phyloP scores from a whole-genome alignment of 169 alveolate species.

The Plasmodium ovale region DNA sequence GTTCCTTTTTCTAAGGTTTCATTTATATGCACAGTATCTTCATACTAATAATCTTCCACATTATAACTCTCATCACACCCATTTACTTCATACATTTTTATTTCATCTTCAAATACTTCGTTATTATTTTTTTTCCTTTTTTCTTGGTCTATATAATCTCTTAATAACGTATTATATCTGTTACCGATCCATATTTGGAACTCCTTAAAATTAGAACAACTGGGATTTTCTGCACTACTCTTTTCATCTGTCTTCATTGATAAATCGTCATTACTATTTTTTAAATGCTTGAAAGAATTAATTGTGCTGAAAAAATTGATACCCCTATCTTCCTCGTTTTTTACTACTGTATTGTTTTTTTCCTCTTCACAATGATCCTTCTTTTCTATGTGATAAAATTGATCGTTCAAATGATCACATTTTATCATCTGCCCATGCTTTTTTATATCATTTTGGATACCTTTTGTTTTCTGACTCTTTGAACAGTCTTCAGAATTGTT shows the following conservation, averaged over 20 bases:
- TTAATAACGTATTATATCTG: conserved; percentile 34
- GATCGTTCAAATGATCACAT: not conserved
- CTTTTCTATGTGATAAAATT: not conserved
- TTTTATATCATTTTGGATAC: not conserved
- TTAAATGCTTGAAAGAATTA: not conserved
- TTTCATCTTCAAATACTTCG: conserved; percentile 58
- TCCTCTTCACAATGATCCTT: not conserved
- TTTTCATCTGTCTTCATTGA: not conserved
- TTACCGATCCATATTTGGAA: conserved; percentile 31
- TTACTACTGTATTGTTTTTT: not conserved
- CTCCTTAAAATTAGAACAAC: conserved; percentile 4
- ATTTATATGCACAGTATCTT: not conserved
- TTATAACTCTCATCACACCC: not conserved
- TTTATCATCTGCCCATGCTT: not conserved
- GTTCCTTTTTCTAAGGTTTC: conserved; percentile 10
- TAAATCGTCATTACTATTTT: not conserved
- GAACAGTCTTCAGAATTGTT: not conserved
- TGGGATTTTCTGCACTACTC: not conserved
- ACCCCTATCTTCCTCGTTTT: conserved; percentile 16
- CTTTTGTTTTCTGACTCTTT: not conserved
- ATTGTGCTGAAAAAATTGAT: not conserved
- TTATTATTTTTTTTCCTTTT: conserved; percentile 36
- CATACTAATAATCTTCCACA: conserved; percentile 3
- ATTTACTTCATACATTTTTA: conserved; percentile 32
- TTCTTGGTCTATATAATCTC: conserved; percentile 30